Base-by-base conservation (phyloP, 2,329 filamentous ascomycete genomes). In the Sporothrix inflata region DNA sequence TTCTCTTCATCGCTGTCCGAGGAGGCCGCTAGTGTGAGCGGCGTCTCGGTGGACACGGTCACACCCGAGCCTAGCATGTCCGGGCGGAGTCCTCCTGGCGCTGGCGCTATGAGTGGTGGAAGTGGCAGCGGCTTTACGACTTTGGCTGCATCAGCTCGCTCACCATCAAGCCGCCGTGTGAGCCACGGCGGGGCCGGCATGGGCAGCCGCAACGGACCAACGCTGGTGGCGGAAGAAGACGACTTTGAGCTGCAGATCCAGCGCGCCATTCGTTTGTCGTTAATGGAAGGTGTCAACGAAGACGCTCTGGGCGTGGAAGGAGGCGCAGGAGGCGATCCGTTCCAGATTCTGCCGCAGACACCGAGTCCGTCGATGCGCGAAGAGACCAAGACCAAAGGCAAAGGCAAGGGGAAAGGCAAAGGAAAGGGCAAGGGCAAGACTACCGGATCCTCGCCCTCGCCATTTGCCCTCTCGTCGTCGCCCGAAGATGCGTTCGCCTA, bases 221-320 rank as follows among this genome's bases (percentile, higher is more conserved):
- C 76, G 11, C 1, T 38, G 7, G 70, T 80, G 14, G 79, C 80
- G 4, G 85, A 86, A 60, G 81, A 81, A 21, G 82, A 85, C 42
- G 85, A 89, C 30, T 89, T 87, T 73, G 89, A 91, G 77, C 83
- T 85, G 68, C 87, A 89, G 76, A 85, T 91, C 11, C 88, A 90
- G 79, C 85, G 88, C 70, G 89, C 89, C 0, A 88, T 91, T 51
- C 86, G 88, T 0, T 81, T 91, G 11, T 90, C 88, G 1, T 80
- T 91, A 7, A 81, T 90, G 69, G 88, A 91, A 75, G 84, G 84
- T 6, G 83, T 84, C 49, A 84, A 86, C 70, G 85, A 86, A 38
- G 76, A 78, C 1, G 30, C 8, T 11, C 60, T 6, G 4, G 9
- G 2, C 12, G 38, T 3, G 14, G 21, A 0, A 2, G n/a, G 11